A percentile compares a stretch with the other conserved stretches of the same genome.
phyloP scores from a whole-genome alignment of 2,329 filamentous ascomycete genomes.

The Epichloe uncinata region DNA sequence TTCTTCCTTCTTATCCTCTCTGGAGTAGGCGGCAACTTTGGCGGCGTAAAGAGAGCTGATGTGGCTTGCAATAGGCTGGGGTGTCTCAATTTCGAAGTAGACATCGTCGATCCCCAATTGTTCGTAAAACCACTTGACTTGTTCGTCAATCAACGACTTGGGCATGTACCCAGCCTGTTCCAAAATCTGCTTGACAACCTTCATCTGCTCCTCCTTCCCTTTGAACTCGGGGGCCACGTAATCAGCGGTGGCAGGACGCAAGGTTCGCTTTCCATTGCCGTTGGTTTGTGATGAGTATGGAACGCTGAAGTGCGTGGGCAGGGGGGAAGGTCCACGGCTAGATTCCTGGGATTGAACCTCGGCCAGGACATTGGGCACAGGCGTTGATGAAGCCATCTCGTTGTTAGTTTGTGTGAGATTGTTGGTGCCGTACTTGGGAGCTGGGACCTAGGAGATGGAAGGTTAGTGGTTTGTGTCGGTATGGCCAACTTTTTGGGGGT shows the following conservation, averaged over 20 bases:
- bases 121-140: constrained; percentile 95
- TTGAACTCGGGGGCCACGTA: constrained; percentile 92
- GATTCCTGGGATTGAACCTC: constrained; percentile 27
- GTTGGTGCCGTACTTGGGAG: neutral
- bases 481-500: too few relatives aligned
- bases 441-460: neutral
- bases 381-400: constrained; percentile 17
- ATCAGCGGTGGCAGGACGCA: constrained; percentile 82
- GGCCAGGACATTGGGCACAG: constrained; percentile 28
- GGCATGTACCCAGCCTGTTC: constrained; percentile 77
- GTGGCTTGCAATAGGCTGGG: constrained; percentile 79
- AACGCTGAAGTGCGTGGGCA: constrained; percentile 73
- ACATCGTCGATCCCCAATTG: constrained; percentile 96
- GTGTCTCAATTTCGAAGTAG: constrained; percentile 86
- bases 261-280: constrained; percentile 54
- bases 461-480: neutral
- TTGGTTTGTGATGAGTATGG: constrained; percentile 39
- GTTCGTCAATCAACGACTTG: constrained; percentile 63
- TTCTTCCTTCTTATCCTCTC: constrained; percentile 87
- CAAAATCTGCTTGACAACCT: constrained; percentile 69
- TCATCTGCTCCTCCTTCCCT: constrained; percentile 86
- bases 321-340: constrained; percentile 69
- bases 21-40: constrained; percentile 85
- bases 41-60: constrained; percentile 94
- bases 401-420: constrained; percentile 4